A percentile compares a stretch with the other conserved stretches of the same genome.
Conservation (phyloP, 306 rosid genomes). For the Oemleria cerasiformis region DNA sequence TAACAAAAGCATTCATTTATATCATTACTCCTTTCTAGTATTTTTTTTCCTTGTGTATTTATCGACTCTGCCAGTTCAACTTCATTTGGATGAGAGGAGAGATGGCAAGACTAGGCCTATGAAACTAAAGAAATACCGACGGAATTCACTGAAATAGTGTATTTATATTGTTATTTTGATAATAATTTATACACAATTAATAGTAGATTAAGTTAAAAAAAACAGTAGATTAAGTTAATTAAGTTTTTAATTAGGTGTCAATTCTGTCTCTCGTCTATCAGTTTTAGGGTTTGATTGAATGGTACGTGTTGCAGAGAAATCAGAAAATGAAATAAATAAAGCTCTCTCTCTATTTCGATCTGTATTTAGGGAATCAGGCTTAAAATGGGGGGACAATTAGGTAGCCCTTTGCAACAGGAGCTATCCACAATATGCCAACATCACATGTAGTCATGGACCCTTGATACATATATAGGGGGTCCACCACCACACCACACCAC, state of each 20-base stretch:
- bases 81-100: no score
- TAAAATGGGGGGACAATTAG: slow-evolving; percentile 51
- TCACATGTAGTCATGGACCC: slow-evolving; percentile 63
- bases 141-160: no score
- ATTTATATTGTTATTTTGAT: no score
- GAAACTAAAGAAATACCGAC: no score
- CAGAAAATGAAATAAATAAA: not conserved
- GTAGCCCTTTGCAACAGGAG: slow-evolving; percentile 30
- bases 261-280: not conserved
- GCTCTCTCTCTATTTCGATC: not conserved
- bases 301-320: not conserved
- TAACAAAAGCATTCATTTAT: not conserved
- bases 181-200: no score
- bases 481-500: slow-evolving; percentile 42
- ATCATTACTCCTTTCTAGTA: not conserved
- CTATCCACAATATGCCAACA: slow-evolving; percentile 47
- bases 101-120: no score
- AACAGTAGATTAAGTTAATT: no score
- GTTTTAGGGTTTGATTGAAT: not conserved
- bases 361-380: slow-evolving; percentile 19
- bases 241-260: no score
- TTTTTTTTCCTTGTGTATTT: not conserved
- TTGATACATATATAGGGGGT: slow-evolving; percentile 28
- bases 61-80: no score
- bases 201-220: no score